phyloP scores from a whole-genome alignment of 2,329 filamentous ascomycete species.

The Mycosphaerella sp. region DNA sequence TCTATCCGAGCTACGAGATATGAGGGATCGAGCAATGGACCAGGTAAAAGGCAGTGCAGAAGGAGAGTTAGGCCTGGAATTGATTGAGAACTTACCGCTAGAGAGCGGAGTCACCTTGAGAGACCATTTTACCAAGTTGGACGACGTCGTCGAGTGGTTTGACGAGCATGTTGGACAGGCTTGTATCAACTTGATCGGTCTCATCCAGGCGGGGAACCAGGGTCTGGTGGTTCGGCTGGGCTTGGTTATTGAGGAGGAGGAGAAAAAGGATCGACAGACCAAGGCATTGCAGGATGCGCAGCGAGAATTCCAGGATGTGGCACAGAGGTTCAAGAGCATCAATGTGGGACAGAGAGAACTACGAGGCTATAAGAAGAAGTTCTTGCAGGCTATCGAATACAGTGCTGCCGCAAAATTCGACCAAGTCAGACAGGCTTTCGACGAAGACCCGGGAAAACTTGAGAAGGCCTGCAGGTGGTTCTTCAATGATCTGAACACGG shows the following conservation, averaged over 20 bases:
- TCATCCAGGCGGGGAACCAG: conserved; percentile 80
- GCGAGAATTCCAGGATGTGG: conserved; percentile 92
- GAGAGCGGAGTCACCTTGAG: conserved; percentile 68
- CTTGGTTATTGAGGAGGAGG: conserved; percentile 87
- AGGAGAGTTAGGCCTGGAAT: conserved; percentile 91
- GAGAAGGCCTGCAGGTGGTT: conserved; percentile 92
- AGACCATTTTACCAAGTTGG: conserved; percentile 81
- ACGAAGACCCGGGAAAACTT: conserved; percentile 73
- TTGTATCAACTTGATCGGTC: conserved; percentile 80
- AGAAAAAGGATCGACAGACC: conserved; percentile 91
- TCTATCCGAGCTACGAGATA: conserved; percentile 83
- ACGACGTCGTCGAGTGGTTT: conserved; percentile 87
- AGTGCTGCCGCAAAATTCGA: conserved; percentile 70
- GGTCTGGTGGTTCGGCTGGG: conserved; percentile 86
- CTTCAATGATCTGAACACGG: conserved; percentile 94
- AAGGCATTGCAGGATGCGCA: conserved; percentile 88
- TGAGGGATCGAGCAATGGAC: conserved; percentile 92
- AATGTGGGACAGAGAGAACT: conserved; percentile 79
- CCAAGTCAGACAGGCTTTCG: conserved; percentile 64
- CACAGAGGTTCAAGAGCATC: conserved; percentile 88
- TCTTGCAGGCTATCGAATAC: conserved; percentile 69
- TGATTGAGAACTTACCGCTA: conserved; percentile 65
- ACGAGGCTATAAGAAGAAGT: conserved; percentile 95
- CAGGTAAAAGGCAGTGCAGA: conserved; percentile 69
- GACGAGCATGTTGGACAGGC: conserved; percentile 88